Evolutionary conservation across 768 basidiomycete species (phyloP), one percentile per base, ranked within the genome.

Genomic region (Rhodosporidiobolus sp.): DNA sequence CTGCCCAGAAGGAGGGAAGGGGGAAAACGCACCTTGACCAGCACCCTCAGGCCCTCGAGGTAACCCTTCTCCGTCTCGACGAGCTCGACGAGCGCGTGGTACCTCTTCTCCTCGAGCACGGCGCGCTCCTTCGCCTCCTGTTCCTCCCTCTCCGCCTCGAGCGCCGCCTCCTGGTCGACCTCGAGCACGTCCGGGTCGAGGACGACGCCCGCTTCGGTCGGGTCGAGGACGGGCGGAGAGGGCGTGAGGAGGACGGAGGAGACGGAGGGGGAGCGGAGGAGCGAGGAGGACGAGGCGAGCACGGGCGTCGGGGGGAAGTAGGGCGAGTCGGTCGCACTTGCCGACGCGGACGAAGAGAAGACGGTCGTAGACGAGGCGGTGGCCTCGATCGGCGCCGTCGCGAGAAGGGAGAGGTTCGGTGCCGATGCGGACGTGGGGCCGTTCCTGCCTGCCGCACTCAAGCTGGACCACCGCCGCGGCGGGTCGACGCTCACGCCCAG

Each of bases 51-150:
- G 81, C 94, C 92, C 63, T 84, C 80, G 16, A 93, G 84, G 80
- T 97, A 98, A 12, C 87, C 87, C 28, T 87, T 83, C 83, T 98
- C 95, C 1, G 93, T 94, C 68, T 86, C 84, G 34, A 97, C 84
- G 52, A 98, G 83, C 81, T 97, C 95, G 75, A 87, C 84, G 61
- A 97, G 85, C 11, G 92, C 90, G 77, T 96, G 89, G 73, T 86
- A 88, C 22, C 80, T 67, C 61, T 79, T 80, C 71, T 81, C 80
- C 55, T 77, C 70, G 32, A 10, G 32, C 34, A 53, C 50, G 32
- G 24, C 4, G 22, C 30, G 24, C 12, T 48, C 45, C 28, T 16
- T 49, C 10, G 9, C 16, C 48, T 26, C 58, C 26, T 45, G 26
- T 63, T 50, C 38, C 32, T 43, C 38, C 34, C 10, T 34, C 16